Conservation (phyloP, 2,329 filamentous ascomycete genomes). For the Aureobasidium sp. region DNA sequence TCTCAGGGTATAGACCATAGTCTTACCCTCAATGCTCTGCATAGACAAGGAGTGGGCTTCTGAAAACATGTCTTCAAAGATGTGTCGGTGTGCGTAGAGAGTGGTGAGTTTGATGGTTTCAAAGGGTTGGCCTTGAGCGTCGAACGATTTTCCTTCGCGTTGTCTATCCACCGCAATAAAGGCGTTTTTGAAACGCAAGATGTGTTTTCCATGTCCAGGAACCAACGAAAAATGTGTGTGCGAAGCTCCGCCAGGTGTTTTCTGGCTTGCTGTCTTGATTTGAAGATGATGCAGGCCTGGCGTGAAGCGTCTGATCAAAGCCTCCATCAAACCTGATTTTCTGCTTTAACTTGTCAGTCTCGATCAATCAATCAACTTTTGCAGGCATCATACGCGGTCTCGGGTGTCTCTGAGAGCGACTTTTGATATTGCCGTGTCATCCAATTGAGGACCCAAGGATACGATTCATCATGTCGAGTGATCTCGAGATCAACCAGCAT, state of each 20-base stretch:
- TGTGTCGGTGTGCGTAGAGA: constrained; percentile 76
- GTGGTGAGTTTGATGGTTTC: constrained; percentile 91
- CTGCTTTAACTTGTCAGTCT: not conserved
- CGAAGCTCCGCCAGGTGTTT: constrained; percentile 58
- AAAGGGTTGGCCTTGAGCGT: constrained; percentile 81
- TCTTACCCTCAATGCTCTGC: constrained; percentile 82
- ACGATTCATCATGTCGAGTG: constrained; percentile 85
- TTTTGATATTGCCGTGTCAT: constrained; percentile 56
- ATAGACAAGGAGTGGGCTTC: constrained; percentile 78
- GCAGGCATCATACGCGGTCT: constrained; percentile 32
- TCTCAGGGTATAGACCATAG: constrained; percentile 78
- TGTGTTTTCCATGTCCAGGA: constrained; percentile 82
- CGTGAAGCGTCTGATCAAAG: constrained; percentile 51
- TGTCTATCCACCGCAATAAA: constrained; percentile 84
- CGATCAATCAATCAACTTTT: not conserved
- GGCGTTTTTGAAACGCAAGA: constrained; percentile 77
- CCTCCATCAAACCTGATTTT: constrained; percentile 40
- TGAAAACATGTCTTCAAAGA: constrained; percentile 83
- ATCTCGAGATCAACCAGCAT: constrained; percentile 95
- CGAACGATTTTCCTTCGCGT: constrained; percentile 69
- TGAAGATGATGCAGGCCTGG: constrained; percentile 57
- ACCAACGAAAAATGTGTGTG: constrained; percentile 81
- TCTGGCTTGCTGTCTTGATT: constrained; percentile 57
- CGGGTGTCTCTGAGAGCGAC: constrained; percentile 43
- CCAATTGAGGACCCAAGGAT: constrained; percentile 92